Percentiles rank a stretch among this genome's conserved stretches.
Conservation (phyloP, 805 yeast genomes). For the Cyberlindnera japonica region DNA sequence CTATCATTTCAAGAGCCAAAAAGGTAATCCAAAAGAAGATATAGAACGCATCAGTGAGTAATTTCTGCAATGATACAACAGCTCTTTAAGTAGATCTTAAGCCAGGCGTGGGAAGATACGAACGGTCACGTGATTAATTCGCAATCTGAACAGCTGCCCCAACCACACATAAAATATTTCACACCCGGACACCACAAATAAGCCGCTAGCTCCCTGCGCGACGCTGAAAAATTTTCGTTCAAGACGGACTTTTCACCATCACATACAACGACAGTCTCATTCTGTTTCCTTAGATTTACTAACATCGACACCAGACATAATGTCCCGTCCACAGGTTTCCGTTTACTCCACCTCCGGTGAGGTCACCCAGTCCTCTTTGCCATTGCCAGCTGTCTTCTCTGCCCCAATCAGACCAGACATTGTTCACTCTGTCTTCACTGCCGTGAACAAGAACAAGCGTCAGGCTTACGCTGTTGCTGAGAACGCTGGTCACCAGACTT, state of each 20-base stretch:
- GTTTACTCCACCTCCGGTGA: slow-evolving; percentile 88
- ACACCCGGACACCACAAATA: no score
- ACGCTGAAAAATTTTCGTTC: slow-evolving; percentile 14
- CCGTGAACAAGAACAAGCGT: slow-evolving; percentile 99
- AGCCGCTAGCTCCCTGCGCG: no score
- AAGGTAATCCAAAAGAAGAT: slow-evolving; percentile 12
- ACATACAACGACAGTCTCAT: neutral
- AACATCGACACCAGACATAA: slow-evolving; percentile 16
- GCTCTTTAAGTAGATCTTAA: no score
- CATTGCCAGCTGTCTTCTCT: slow-evolving; percentile 97
- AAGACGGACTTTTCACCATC: neutral
- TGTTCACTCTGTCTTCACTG: slow-evolving; percentile 98
- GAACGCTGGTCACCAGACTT: slow-evolving; percentile 99
- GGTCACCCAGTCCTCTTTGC: slow-evolving; percentile 76
- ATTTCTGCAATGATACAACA: no score
- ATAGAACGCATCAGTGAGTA: no score
- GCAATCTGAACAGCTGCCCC: no score
- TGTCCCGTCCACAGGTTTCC: slow-evolving; percentile 92
- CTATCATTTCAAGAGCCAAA: slow-evolving; percentile 16
- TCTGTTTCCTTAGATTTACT: slow-evolving; percentile 1
- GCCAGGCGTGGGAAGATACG: no score
- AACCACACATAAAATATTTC: no score
- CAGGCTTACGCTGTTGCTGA: slow-evolving; percentile 99
- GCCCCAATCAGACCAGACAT: slow-evolving; percentile 99
- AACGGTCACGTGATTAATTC: no score